Conservation (phyloP, 306 rosid species). For the Geum urbanum region DNA sequence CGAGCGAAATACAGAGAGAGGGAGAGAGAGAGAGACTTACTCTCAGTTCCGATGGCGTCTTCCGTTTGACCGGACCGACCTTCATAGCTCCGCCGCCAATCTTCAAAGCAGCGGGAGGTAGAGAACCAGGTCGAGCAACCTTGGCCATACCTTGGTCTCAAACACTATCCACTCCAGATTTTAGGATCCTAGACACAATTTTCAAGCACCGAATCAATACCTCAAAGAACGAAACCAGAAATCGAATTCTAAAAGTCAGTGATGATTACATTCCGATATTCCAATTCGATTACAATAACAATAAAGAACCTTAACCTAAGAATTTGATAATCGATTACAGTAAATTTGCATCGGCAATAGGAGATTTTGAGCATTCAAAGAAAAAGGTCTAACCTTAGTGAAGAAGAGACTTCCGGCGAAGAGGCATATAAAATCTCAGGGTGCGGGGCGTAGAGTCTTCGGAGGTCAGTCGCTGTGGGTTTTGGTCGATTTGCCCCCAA, state of each 20-base stretch:
- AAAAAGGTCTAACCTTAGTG: too few relatives aligned
- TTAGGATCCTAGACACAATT: constrained; percentile 5
- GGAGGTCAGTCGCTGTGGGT: too few relatives aligned
- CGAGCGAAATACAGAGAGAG: neutral
- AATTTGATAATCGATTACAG: too few relatives aligned
- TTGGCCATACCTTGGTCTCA: constrained; percentile 46
- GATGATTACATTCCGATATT: neutral
- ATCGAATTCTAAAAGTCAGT: neutral
- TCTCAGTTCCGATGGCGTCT: constrained; percentile 79
- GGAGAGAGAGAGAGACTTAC: constrained; percentile 31
- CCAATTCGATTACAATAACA: neutral
- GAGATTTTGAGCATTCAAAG: too few relatives aligned
- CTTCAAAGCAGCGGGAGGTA: constrained; percentile 46
- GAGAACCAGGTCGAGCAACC: constrained; percentile 49
- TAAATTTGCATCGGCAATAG: too few relatives aligned
- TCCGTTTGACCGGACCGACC: constrained; percentile 50
- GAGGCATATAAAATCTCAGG: too few relatives aligned
- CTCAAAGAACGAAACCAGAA: neutral
- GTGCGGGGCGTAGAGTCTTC: too few relatives aligned
- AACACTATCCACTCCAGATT: neutral
- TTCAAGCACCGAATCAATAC: constrained; percentile 14
- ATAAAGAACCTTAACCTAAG: constrained; percentile 10
- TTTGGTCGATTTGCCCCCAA: too few relatives aligned
- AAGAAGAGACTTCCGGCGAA: too few relatives aligned
- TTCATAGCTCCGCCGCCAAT: constrained; percentile 43